Evolutionary conservation across 768 basidiomycete species (phyloP).

Genomic region (Leccinum boreale): DNA sequence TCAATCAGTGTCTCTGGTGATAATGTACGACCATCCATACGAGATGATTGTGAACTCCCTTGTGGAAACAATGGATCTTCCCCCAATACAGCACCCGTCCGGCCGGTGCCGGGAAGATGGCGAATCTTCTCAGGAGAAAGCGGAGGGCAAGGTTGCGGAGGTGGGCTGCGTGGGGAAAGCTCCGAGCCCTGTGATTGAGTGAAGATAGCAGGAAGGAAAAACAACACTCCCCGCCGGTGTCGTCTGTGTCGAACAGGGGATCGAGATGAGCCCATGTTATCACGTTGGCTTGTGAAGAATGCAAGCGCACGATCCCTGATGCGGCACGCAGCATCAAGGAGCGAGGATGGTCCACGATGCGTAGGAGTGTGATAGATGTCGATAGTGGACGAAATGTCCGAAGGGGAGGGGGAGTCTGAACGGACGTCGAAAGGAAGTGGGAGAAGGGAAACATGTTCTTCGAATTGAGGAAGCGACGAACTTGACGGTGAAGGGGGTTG

Average conservation of each 20-base stretch:
- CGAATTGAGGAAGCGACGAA: slow-evolving; percentile 46
- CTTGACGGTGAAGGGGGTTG: slow-evolving; percentile 46
- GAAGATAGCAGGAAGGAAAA: slow-evolving; percentile 82
- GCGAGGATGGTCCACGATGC: slow-evolving; percentile 36
- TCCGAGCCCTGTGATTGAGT: slow-evolving; percentile 41
- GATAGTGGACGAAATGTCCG: slow-evolving; percentile 42
- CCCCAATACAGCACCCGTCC: slow-evolving; percentile 24
- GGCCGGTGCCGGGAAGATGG: slow-evolving; percentile 35
- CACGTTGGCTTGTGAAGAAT: slow-evolving; percentile 42
- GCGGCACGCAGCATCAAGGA: slow-evolving; percentile 52
- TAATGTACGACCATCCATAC: slow-evolving; percentile 26
- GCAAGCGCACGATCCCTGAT: slow-evolving; percentile 53
- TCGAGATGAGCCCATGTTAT: slow-evolving; percentile 37
- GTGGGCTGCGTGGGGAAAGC: slow-evolving; percentile 29
- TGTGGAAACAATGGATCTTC: slow-evolving; percentile 23
- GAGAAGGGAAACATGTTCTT: slow-evolving; percentile 50
- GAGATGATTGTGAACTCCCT: slow-evolving; percentile 29
- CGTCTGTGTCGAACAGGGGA: slow-evolving; percentile 47
- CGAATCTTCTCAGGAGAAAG: slow-evolving; percentile 47
- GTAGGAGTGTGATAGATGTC: slow-evolving; percentile 42
- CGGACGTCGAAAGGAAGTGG: slow-evolving; percentile 62
- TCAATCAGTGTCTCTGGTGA: slow-evolving; percentile 31
- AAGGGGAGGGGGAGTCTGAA: slow-evolving; percentile 53
- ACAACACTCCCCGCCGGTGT: slow-evolving; percentile 61
- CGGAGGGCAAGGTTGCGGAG: slow-evolving; percentile 24